Evolutionary conservation across 176 grass and related monocot genomes (phyloP).

Genomic region (Canna indica): DNA sequence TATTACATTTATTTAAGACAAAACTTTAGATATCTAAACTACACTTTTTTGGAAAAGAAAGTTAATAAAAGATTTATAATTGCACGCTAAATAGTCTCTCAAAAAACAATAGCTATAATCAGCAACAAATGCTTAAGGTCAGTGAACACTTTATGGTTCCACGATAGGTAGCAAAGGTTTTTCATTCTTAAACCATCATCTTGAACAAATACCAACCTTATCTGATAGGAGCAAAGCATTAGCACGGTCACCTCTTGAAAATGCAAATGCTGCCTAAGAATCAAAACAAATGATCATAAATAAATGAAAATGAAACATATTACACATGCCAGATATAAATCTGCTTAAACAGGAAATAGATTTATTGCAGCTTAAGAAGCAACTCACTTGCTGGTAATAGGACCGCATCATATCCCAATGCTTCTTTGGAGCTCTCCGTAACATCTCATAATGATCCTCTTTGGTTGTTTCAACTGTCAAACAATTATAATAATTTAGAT

Average conservation of each 20-base stretch:
- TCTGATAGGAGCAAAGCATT: constrained; percentile 73
- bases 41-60: not conserved
- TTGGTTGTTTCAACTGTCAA: constrained; percentile 36
- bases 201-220: constrained; percentile 36
- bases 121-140: too few species aligned
- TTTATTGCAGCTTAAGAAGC: not conserved
- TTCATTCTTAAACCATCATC: not conserved
- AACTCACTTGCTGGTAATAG: constrained; percentile 69
- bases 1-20: too few species aligned
- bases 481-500: constrained; percentile 27
- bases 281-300: constrained; percentile 22
- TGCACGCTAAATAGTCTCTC: not conserved
- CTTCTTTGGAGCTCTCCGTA: constrained; percentile 35
- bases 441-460: constrained; percentile 54
- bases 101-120: too few species aligned
- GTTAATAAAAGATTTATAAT: not conserved
- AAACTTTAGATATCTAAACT: not conserved
- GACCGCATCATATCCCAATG: constrained; percentile 72
- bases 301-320: constrained; percentile 7
- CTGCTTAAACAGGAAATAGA: not conserved
- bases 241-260: constrained; percentile 69
- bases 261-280: constrained; percentile 63
- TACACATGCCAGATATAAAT: not conserved
- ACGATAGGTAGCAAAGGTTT: too few species aligned
- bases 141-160: too few species aligned